Conservation (phyloP, 805 yeast genomes). For the Candida ficus region DNA sequence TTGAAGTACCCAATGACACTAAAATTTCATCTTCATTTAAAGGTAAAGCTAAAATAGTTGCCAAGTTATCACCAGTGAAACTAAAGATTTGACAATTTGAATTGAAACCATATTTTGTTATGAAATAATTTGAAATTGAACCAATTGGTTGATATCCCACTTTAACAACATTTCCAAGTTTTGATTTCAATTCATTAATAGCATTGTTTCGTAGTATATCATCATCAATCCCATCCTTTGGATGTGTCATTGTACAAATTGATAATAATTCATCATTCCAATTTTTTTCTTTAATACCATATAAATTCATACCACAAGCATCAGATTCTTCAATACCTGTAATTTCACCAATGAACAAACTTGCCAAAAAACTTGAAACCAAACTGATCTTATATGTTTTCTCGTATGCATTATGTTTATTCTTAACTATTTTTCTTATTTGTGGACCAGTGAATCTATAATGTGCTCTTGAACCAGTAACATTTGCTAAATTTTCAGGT, state of each 20-base stretch:
- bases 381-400: conserved; percentile 61
- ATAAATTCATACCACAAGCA: conserved; percentile 90
- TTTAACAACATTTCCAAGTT: conserved; percentile 50
- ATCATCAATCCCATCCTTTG: conserved; percentile 21
- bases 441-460: conserved; percentile 92
- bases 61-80: conserved; percentile 88
- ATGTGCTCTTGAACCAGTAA: conserved; percentile 86
- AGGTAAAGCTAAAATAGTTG: conserved; percentile 81
- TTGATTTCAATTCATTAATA: conserved; percentile 35
- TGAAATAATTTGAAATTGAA: conserved; percentile 53
- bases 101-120: conserved; percentile 57
- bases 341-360: conserved; percentile 60
- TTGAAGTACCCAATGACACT: conserved; percentile 86
- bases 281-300: conserved; percentile 54
- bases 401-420: conserved; percentile 45
- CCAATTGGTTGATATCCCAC: conserved; percentile 48
- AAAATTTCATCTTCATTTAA: conserved; percentile 69
- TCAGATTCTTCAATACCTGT: conserved; percentile 74
- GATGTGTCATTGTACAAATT: conserved; percentile 29
- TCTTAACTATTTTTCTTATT: conserved; percentile 62
- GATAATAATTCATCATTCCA: conserved; percentile 56
- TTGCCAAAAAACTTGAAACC: conserved; percentile 74
- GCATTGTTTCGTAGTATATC: conserved; percentile 4
- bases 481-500: conserved; percentile 46
- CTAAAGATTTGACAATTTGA: conserved; percentile 57